These are phyloP conservation scores for Monilinia polystroma DNA, from an alignment of 2,329 filamentous ascomycete genomes.

Conservation along the genomic window DNA sequence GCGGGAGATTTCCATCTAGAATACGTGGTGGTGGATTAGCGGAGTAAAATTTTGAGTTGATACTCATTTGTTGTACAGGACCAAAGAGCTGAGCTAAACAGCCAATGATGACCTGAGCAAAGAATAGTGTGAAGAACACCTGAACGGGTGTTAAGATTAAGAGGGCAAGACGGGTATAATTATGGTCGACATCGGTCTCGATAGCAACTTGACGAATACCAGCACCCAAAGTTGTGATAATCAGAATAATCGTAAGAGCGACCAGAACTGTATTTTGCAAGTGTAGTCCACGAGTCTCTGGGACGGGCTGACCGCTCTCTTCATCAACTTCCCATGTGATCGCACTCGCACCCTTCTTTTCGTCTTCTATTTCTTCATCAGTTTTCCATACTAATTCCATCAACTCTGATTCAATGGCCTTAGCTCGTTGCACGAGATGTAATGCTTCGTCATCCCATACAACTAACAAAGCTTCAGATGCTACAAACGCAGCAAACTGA, in stretches of 20 bases:
- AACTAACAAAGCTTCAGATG: conserved; percentile 66
- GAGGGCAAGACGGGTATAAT: conserved; percentile 63
- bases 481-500: conserved; percentile 78
- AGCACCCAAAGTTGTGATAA: conserved; percentile 65
- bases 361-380: conserved; percentile 53
- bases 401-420: conserved; percentile 71
- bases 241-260: conserved; percentile 62
- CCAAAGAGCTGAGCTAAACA: conserved; percentile 75
- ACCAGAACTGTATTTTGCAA: conserved; percentile 70
- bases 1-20: conserved; percentile 58
- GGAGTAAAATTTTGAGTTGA: conserved; percentile 82
- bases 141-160: conserved; percentile 67
- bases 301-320: conserved; percentile 66
- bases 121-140: conserved; percentile 80
- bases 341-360: conserved; percentile 50
- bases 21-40: conserved; percentile 66
- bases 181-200: conserved; percentile 63
- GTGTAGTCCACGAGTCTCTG: conserved; percentile 65
- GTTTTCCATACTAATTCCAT: conserved; percentile 75
- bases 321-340: conserved; percentile 62
- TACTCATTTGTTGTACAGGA: conserved; percentile 67
- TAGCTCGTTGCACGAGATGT: conserved; percentile 67
- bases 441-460: conserved; percentile 82
- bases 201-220: conserved; percentile 69
- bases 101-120: conserved; percentile 74